phyloP scores from a whole-genome alignment of 495 filamentous ascomycete genomes.

The Daldinia concentrica region DNA sequence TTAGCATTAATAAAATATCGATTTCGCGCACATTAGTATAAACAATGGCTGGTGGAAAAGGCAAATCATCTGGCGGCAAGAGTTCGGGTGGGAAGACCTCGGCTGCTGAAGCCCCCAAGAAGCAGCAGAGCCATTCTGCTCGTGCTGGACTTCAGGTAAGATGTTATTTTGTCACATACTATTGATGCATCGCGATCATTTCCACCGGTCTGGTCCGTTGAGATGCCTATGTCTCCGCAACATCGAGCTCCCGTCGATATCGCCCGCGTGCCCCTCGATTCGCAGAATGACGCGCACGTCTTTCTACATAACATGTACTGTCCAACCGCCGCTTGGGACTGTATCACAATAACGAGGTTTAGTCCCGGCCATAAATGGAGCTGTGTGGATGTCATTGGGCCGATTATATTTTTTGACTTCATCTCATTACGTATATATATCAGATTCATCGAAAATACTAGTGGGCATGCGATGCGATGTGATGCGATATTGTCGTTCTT shows the following conservation, averaged over 20 bases:
- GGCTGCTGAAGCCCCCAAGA: slow-evolving; percentile 79
- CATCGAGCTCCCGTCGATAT: slow-evolving; percentile 29
- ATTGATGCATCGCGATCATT: slow-evolving; percentile 37
- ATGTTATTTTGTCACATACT: slow-evolving; percentile 38
- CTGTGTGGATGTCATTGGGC: neutral
- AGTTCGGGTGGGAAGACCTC: slow-evolving; percentile 80
- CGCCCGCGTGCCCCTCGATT: slow-evolving; percentile 30
- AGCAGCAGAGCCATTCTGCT: slow-evolving; percentile 97
- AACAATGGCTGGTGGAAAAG: slow-evolving; percentile 82
- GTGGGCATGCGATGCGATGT: slow-evolving; percentile 22
- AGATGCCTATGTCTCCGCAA: slow-evolving; percentile 14
- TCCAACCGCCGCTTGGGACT: neutral
- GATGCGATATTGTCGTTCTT: slow-evolving; percentile 1
- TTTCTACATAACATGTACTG: slow-evolving; percentile 17
- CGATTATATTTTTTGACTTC: neutral
- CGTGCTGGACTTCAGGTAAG: slow-evolving; percentile 98
- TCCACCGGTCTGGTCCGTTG: slow-evolving; percentile 6
- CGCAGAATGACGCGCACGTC: slow-evolving; percentile 33
- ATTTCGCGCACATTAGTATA: slow-evolving; percentile 45
- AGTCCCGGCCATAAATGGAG: neutral
- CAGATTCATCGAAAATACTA: neutral
- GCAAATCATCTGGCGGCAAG: slow-evolving; percentile 93
- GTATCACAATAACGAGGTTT: neutral
- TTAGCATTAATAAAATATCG: slow-evolving; percentile 23
- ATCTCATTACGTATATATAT: neutral